phyloP scores from a whole-genome alignment of 331 rosid species.

The Malus hybrid region DNA sequence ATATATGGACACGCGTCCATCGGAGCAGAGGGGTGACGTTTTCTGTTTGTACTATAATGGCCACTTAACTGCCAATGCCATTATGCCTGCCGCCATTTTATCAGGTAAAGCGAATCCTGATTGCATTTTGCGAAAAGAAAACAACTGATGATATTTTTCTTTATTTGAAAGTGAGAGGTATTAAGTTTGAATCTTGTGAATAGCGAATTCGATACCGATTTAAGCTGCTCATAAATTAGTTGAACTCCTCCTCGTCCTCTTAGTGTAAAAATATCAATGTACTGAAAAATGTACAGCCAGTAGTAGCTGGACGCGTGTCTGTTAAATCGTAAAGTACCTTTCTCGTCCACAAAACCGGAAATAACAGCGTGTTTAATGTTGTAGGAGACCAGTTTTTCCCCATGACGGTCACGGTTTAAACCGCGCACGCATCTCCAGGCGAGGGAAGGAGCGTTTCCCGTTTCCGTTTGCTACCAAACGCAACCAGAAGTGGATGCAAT shows the following conservation, averaged over 20 bases:
- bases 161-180: fast-evolving
- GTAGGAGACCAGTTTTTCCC: not conserved
- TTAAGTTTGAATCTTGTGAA: fast-evolving
- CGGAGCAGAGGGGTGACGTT: not conserved
- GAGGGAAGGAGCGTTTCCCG: not conserved
- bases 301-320: not conserved
- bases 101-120: not conserved
- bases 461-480: not conserved
- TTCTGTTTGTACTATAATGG: not conserved
- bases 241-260: fast-evolving
- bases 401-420: not conserved
- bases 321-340: not conserved
- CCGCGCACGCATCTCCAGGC: conserved; percentile 14
- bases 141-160: fast-evolving
- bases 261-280: fast-evolving
- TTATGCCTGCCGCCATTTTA: not conserved
- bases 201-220: fast-evolving
- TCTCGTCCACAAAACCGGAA: not conserved
- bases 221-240: fast-evolving
- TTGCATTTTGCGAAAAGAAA: not conserved
- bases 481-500: not conserved
- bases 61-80: not conserved
- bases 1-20: not conserved
- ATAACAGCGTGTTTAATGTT: not conserved
- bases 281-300: not conserved